These are phyloP conservation scores for Chaetoceros tenuissimus DNA, from an alignment of 108 stramenopile genomes.

Conservation along the genomic window DNA sequence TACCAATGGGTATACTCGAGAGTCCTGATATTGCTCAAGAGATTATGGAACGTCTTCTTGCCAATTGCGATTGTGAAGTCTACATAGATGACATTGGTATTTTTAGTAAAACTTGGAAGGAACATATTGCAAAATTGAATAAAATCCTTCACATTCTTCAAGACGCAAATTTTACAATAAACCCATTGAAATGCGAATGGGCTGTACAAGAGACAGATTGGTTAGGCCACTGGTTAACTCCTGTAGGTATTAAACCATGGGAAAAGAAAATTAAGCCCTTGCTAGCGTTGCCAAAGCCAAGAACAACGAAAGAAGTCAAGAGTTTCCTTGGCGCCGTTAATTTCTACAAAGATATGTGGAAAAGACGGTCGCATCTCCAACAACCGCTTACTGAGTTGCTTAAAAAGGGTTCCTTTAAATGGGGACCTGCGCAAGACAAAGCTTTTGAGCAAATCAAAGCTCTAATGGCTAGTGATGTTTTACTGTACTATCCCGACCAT, in stretches of 20 bases:
- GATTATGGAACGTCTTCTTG: slow-evolving; percentile 21
- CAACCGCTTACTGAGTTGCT: slow-evolving; percentile 24
- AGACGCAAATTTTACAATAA: slow-evolving; percentile 23
- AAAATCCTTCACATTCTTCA: slow-evolving; percentile 9
- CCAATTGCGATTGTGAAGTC: slow-evolving; percentile 15
- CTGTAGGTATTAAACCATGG: slow-evolving; percentile 28
- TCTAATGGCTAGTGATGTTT: slow-evolving; percentile 9
- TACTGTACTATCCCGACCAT: slow-evolving; percentile 20
- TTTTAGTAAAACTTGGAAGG: slow-evolving; percentile 7
- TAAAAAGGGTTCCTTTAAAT: slow-evolving; percentile 14
- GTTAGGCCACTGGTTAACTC: slow-evolving; percentile 31
- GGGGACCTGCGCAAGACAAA: slow-evolving; percentile 19
- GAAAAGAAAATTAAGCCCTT: slow-evolving; percentile 23
- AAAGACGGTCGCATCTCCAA: slow-evolving; percentile 28
- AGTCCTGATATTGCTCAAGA: slow-evolving; percentile 27
- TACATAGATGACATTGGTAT: slow-evolving; percentile 28
- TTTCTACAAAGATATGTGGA: slow-evolving; percentile 36
- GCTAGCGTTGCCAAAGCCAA: slow-evolving; percentile 14
- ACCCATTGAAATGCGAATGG: slow-evolving; percentile 29
- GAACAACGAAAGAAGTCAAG: slow-evolving; percentile 15
- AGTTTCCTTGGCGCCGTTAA: slow-evolving; percentile 34
- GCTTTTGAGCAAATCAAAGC: slow-evolving; percentile 24
- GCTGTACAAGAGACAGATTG: slow-evolving; percentile 24
- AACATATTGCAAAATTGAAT: slow-evolving; percentile 9
- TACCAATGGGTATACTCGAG: slow-evolving; percentile 16